phyloP scores from a whole-genome alignment of 129 eudicot genomes.

The Flaveria bidentis region DNA sequence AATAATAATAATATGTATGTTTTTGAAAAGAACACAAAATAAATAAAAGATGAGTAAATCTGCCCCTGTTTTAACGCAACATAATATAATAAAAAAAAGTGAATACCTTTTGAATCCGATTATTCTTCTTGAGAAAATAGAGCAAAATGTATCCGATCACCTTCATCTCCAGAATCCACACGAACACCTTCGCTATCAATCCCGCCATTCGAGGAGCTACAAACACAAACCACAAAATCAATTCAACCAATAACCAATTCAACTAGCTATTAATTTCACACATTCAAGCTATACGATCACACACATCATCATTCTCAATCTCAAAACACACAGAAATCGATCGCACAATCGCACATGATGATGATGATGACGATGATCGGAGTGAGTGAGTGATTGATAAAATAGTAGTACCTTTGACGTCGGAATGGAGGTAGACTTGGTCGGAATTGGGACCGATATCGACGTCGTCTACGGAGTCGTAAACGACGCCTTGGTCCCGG shows the following conservation, averaged over 20 bases:
- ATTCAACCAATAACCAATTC: too few relatives aligned
- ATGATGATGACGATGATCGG: not conserved
- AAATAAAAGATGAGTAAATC: too few relatives aligned
- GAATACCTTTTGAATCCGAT: constrained; percentile 79
- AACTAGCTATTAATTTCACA: not conserved
- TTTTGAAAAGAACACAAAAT: too few relatives aligned
- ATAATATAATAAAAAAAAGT: not conserved
- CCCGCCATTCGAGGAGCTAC: constrained; percentile 99
- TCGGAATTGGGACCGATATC: constrained; percentile 71
- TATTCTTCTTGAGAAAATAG: constrained; percentile 76
- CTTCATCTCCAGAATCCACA: constrained; percentile 77
- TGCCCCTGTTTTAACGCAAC: too few relatives aligned
- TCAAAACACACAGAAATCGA: not conserved
- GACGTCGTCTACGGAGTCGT: constrained; percentile 64
- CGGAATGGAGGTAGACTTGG: constrained; percentile 63
- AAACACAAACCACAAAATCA: not conserved
- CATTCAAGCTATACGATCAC: not conserved
- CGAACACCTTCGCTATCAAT: constrained; percentile 64
- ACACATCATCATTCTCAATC: not conserved
- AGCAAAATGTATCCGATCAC: constrained; percentile 66
- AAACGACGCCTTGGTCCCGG: constrained; percentile 56
- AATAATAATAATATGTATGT: too few relatives aligned
- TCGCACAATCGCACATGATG: not conserved
- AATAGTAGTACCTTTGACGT: constrained; percentile 71
- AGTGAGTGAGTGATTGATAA: not conserved